Evolutionary conservation across 2,329 filamentous ascomycete species (phyloP), one percentile per base, ranked within the genome.

Genomic region (Diaporthe longicolla): DNA sequence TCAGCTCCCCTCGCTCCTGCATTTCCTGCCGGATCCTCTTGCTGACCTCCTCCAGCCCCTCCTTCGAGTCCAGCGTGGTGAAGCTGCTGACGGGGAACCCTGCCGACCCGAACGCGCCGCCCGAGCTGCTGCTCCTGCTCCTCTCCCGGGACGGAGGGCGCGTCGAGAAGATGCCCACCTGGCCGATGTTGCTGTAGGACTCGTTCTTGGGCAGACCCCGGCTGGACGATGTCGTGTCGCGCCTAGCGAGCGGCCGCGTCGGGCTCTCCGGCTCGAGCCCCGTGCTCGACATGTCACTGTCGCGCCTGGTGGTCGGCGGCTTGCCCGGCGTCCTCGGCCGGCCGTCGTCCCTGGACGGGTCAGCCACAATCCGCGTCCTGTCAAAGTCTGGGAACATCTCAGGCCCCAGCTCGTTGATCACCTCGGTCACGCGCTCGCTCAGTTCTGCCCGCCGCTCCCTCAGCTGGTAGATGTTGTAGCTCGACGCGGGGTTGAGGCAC

Each of bases 351-450:
- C 79, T 84, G 76, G 85, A 83, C 0, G 89, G 85, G 76, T 92
- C 90, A 4, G 88, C 85, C 40, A 96, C 86, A 73, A 97, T 89
- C 45, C 94, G 90, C 17, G 90, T 89, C 76, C 92, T 89, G 79
- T 97, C 94, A 80, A 98, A 99, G 85, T 99, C 97, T n/a, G 95
- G 93, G 85, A 97, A 99, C 86, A 99, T 93, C 81, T 98, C 95
- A 0, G 97, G 97, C 0, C 97, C 97, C 17, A 99, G 91, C 24
- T 94, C 95, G 83, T 99, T 98, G 87, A 99, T 98, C 61, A 97
- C 88, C 4, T 97, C 91, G 1, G 95, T 98, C 52, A 99, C 95
- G 80, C 97, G 90, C 13, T 90, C 88, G 73, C 94, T 94, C 61
- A 99, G 89, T 76, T 93, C 89, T 35, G 90, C 92, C 70, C 97